Evolutionary conservation across 2,329 filamentous ascomycete genomes (phyloP), one percentile per base, ranked within the genome.

Genomic region (Cordyceps farinosa): DNA sequence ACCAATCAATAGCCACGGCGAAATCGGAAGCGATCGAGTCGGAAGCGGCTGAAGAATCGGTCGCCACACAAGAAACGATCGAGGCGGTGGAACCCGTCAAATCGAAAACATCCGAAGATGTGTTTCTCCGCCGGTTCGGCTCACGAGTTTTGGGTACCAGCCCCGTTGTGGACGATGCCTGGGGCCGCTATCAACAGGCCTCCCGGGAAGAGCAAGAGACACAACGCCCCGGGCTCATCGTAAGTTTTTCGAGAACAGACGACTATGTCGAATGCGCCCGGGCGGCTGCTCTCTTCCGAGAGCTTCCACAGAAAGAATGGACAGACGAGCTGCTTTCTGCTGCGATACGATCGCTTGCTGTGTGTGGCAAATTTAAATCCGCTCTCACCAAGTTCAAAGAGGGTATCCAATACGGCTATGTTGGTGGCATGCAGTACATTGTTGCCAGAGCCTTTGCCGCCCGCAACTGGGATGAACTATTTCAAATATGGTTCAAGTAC

Each of bases 191-290:
- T 66, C 70, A 66, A 36, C 69, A 71, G 7, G 70, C 83, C 17
- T 70, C 76, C 22, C 69, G 70, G 4, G 63, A 69, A 2, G 69
- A 75, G 48, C 69, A 73, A 51, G 51, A 63, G 4, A 66, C 68
- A 3, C 66, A 77, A 13, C 72, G 72, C 2, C 70, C 67, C 2
- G 54, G 67, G 3, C 72, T 83, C 27, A 66, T 84, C 1, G 61
- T 72, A 2, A 79, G 80, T 53, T 74, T 85, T 10, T 73, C 79
- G 6, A 72, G 67, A 17, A 82, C 81, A 3, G 70, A 69, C 5
- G 75, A 77, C n/a, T 67, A 76, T 9, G 70, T 79, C 3, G 80
- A 84, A 55, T 77, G 76, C 1, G 75, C 75, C 68, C 78, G 81
- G 62, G 75, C 82, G n/a, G 70, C 76, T 4, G 74, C 79, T 3